A percentile compares a stretch with the other conserved stretches of the same genome.
These are phyloP conservation scores for Microstroma glucosiphilum DNA, from an alignment of 1,284 basidiomycete genomes.

Conservation along the genomic window DNA sequence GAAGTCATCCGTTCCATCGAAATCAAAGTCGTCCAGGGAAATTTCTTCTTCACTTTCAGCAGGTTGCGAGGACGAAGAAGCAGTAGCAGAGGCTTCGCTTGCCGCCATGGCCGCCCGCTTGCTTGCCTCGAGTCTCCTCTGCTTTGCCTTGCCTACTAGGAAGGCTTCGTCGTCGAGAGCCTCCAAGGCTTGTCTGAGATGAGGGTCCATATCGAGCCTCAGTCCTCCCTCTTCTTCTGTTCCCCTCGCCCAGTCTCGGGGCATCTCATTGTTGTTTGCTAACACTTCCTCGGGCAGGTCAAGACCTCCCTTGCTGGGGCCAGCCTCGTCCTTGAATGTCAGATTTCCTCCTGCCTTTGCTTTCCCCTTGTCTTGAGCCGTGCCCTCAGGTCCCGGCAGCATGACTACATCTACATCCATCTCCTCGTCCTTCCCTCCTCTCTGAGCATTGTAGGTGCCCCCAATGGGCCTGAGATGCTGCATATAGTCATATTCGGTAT, in stretches of 20 bases:
- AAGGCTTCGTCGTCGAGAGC: constrained; percentile 88
- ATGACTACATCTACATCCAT: constrained; percentile 20
- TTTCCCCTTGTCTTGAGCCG: constrained; percentile 31
- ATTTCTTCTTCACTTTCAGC: constrained; percentile 59
- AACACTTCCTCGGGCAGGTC: constrained; percentile 50
- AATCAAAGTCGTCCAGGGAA: constrained; percentile 60
- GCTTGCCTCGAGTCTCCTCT: neutral
- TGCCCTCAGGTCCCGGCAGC: constrained; percentile 8
- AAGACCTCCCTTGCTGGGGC: neutral
- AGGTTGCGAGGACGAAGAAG: neutral
- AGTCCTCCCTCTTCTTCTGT: constrained; percentile 60
- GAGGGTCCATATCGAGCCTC: constrained; percentile 93
- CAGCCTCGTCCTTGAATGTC: constrained; percentile 12
- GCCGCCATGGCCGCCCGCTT: neutral
- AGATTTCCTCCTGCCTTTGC: constrained; percentile 12
- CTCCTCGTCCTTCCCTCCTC: constrained; percentile 43
- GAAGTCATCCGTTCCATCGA: constrained; percentile 56
- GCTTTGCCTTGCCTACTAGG: constrained; percentile 14
- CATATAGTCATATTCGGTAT: constrained; percentile 99
- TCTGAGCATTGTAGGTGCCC: constrained; percentile 32
- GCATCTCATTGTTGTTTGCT: constrained; percentile 59
- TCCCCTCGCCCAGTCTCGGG: constrained; percentile 12
- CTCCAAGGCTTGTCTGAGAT: constrained; percentile 84
- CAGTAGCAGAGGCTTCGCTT: constrained; percentile 3
- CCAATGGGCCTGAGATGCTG: constrained; percentile 65